Evolutionary conservation across 2,329 filamentous ascomycete species (phyloP).

Genomic region (Zymoseptoria tritici): DNA sequence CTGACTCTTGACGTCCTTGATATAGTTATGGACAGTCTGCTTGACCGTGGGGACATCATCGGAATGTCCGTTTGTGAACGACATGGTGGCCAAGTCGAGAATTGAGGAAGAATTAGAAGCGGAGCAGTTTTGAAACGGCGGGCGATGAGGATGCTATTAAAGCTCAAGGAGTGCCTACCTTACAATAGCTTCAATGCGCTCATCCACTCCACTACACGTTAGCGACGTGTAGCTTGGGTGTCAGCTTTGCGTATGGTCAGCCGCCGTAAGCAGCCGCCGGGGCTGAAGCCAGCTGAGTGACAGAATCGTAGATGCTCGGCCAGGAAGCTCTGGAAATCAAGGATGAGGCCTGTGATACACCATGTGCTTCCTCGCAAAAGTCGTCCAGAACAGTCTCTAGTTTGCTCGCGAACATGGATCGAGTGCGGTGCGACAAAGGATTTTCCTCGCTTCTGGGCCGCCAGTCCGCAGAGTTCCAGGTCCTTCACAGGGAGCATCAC

Average conservation of each 20-base stretch:
- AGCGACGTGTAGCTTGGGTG: neutral
- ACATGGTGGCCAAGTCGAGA: neutral
- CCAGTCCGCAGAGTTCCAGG: too few relatives aligned
- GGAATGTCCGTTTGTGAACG: neutral
- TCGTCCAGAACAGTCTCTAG: too few relatives aligned
- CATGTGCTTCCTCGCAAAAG: neutral
- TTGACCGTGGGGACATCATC: neutral
- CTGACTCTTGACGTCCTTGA: neutral
- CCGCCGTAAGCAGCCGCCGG: neutral
- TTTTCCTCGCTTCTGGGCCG: too few relatives aligned
- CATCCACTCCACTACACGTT: too few relatives aligned
- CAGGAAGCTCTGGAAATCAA: neutral
- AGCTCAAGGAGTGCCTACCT: neutral
- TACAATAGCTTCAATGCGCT: too few relatives aligned
- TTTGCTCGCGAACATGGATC: too few relatives aligned
- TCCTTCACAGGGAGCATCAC: too few relatives aligned
- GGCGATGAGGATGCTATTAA: neutral
- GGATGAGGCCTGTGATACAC: neutral
- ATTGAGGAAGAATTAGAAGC: neutral
- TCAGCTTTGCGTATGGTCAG: neutral
- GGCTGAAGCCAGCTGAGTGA: neutral
- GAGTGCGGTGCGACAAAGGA: too few relatives aligned
- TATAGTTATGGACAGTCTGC: neutral
- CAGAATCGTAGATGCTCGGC: neutral
- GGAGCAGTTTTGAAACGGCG: neutral